These are phyloP conservation scores for Ramaria rubella DNA, from an alignment of 768 basidiomycete species.

Conservation along the genomic window DNA sequence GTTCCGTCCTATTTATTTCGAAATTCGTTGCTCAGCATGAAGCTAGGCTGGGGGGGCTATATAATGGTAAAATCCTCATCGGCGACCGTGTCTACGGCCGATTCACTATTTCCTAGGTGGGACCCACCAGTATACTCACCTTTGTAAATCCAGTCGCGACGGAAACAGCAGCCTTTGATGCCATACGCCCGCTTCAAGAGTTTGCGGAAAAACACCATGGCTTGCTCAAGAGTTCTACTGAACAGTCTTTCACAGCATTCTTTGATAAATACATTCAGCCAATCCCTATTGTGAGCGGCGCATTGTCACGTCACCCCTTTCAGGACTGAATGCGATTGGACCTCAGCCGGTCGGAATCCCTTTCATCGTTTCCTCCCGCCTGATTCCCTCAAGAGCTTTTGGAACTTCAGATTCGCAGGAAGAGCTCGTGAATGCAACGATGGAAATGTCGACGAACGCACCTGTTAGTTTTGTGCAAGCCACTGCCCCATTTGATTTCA, in stretches of 20 bases:
- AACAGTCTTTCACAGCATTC: not conserved
- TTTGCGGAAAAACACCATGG: too few species aligned
- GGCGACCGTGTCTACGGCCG: not conserved
- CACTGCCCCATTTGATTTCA: not conserved
- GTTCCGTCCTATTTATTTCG: not conserved
- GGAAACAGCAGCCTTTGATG: not conserved
- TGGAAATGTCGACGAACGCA: not conserved
- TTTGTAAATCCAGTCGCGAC: not conserved
- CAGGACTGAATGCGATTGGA: not conserved
- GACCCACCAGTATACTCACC: not conserved
- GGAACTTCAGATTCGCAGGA: not conserved
- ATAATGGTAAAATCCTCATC: not conserved
- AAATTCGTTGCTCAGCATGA: not conserved
- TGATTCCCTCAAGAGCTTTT: not conserved
- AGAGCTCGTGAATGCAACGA: not conserved
- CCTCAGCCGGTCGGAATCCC: not conserved
- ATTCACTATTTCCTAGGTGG: not conserved
- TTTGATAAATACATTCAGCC: not conserved
- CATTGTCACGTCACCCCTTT: not conserved
- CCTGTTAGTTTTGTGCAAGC: not conserved
- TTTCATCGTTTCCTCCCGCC: not conserved
- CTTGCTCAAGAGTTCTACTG: not conserved
- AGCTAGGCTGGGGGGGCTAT: not conserved
- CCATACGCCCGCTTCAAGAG: not conserved
- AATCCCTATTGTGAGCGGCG: not conserved